phyloP scores from a whole-genome alignment of 306 rosid species.

The Casuarina glauca region DNA sequence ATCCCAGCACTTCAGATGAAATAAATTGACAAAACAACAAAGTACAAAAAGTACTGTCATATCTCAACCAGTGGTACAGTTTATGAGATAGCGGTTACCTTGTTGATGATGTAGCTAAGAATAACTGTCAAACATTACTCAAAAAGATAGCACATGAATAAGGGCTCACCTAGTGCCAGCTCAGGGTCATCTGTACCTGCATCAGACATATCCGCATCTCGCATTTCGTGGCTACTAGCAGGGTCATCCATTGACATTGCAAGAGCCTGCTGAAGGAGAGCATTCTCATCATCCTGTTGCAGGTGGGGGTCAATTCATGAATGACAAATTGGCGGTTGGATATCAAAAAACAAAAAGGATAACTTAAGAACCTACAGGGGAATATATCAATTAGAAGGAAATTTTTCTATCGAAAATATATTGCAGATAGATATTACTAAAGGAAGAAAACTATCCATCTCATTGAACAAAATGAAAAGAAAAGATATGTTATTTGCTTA shows the following conservation, averaged over 20 bases:
- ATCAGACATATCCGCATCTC: constrained; percentile 89
- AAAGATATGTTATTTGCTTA: neutral
- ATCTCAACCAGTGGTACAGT: neutral
- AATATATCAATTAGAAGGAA: neutral
- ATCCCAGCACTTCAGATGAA: neutral
- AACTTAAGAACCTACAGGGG: neutral
- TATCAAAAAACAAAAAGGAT: neutral
- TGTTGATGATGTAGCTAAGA: neutral
- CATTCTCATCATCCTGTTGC: constrained; percentile 72
- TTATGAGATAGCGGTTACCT: neutral
- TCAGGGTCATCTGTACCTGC: constrained; percentile 79
- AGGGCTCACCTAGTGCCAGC: constrained; percentile 79
- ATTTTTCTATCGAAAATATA: neutral
- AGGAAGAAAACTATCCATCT: neutral
- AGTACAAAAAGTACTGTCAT: neutral
- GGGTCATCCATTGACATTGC: constrained; percentile 99
- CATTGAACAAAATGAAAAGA: neutral
- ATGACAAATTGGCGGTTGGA: neutral
- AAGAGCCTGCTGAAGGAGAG: constrained; percentile 95
- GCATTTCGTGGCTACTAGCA: constrained; percentile 50
- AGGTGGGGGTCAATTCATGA: constrained; percentile 1
- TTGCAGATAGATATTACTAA: neutral
- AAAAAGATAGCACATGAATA: neutral
- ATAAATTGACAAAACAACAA: neutral
- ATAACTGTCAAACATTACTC: neutral